Base-by-base conservation (phyloP, 176 grass and related monocot species). In the Oryza brachyantha region DNA sequence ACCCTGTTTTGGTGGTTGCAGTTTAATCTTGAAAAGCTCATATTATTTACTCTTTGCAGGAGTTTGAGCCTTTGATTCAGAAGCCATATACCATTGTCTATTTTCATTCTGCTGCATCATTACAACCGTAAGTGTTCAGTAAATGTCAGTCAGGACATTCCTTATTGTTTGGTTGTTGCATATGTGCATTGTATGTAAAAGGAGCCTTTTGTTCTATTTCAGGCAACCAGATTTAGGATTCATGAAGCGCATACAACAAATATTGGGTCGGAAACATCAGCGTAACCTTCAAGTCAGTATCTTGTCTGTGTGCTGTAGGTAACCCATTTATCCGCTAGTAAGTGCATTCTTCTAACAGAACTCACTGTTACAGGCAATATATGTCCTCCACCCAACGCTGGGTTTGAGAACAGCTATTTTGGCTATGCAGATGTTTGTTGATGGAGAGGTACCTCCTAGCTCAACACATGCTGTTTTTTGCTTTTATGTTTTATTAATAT, bases 211-310 rank as follows among this genome's bases (percentile, higher is more conserved):
- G 1, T 75, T 87, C 27, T 68, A 87, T 87, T 61, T 76, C 71
- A 98, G 96, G 70, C 96, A 98, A 70, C 92, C 96, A 72, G 92
- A 98, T 98, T 83, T 98, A 70, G 96, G 96, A 85, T 95, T 91
- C 66, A 95, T 98, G 90, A 98, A 98, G 75, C 84, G 86, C 22
- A 42, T 94, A 60, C 90, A 98, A 60, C 96, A 98, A 88, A 95
- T 95, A 80, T 63, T 98, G 42, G 92, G 96, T 58, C 90, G 90
- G 46, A 98, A 98, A 34, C 96, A 93, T 73, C 90, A 93, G 88
- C 84, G 87, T 1, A 98, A 98, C 72, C 88, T 98, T 55, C 90
- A 98, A 84, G 96, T 95, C 29, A 64, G 89, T 96, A 57, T 71
- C 72, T 70, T n/a, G 1, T 68, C 38, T 71, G 17, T 79, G 21